Evolutionary conservation across 2,329 filamentous ascomycete species (phyloP).

Genomic region (Apiospora saccharicola): DNA sequence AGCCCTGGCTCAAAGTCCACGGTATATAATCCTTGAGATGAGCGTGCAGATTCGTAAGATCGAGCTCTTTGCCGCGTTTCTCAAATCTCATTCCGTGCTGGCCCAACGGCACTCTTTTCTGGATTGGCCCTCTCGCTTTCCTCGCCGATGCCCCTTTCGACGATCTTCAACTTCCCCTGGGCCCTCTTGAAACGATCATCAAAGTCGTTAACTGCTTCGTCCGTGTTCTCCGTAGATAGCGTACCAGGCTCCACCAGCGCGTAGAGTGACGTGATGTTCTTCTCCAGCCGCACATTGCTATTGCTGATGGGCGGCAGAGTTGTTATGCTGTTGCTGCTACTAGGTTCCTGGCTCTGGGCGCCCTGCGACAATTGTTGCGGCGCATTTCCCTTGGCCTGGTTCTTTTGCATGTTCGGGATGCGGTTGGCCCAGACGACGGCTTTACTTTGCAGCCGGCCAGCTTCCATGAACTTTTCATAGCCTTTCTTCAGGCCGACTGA

Average conservation of each 20-base stretch:
- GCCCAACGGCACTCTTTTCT: neutral
- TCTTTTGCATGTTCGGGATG: slow-evolving; percentile 20
- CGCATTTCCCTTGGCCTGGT: slow-evolving; percentile 21
- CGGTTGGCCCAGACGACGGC: slow-evolving; percentile 86
- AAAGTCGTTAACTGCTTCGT: slow-evolving; percentile 89
- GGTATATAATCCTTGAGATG: neutral
- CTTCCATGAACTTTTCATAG: slow-evolving; percentile 88
- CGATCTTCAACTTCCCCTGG: slow-evolving; percentile 82
- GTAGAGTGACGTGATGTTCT: slow-evolving; percentile 78
- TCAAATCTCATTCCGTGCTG: slow-evolving; percentile 30
- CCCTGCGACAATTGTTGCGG: slow-evolving; percentile 23
- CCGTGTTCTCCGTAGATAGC: slow-evolving; percentile 81
- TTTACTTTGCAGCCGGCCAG: slow-evolving; percentile 80
- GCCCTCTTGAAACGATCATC: slow-evolving; percentile 86
- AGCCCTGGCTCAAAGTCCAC: neutral
- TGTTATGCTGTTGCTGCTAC: neutral
- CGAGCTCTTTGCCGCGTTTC: neutral
- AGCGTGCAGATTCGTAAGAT: neutral
- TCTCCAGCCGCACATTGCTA: slow-evolving; percentile 71
- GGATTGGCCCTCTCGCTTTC: slow-evolving; percentile 12
- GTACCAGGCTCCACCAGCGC: slow-evolving; percentile 81
- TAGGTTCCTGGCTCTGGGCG: slow-evolving; percentile 6
- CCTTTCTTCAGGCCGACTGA: slow-evolving; percentile 91
- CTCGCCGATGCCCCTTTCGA: slow-evolving; percentile 71
- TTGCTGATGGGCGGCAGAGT: slow-evolving; percentile 53